phyloP scores from a whole-genome alignment of 306 rosid genomes.

The Crataegus laevigata region DNA sequence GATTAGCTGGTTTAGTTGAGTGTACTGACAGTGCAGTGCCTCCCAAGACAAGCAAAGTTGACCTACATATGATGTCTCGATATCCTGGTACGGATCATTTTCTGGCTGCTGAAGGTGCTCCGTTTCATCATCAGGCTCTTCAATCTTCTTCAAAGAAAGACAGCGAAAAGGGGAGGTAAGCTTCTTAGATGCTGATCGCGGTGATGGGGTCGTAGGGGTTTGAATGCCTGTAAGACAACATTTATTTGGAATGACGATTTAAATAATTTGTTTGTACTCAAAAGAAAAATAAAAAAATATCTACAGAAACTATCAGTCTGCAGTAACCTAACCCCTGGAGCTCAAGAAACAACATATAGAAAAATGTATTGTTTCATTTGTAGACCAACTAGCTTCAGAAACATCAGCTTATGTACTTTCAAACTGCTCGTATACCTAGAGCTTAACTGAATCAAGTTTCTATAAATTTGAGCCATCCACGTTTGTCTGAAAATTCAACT shows the following conservation, averaged over 20 bases:
- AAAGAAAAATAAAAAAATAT: no score
- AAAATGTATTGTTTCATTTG: no score
- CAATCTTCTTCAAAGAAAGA: constrained; percentile 81
- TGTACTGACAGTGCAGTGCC: constrained; percentile 92
- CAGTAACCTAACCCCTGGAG: background rate
- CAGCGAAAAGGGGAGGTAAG: constrained; percentile 75
- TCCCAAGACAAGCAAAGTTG: constrained; percentile 95
- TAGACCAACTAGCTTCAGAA: background rate
- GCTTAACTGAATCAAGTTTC: background rate
- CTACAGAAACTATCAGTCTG: constrained; percentile 3
- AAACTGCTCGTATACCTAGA: background rate
- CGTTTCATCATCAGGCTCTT: constrained; percentile 65
- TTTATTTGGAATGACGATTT: constrained; percentile 1
- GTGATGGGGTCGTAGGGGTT: constrained; percentile 55
- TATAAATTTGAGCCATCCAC: background rate
- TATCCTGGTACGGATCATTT: constrained; percentile 51
- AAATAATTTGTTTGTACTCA: background rate
- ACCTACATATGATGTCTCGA: constrained; percentile 88
- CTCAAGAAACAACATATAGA: background rate
- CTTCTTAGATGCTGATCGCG: constrained; percentile 78
- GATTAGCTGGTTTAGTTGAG: constrained; percentile 68
- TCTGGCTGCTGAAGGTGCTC: constrained; percentile 68
- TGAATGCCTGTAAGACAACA: constrained; percentile 36
- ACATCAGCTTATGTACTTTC: background rate
- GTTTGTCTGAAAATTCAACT: background rate